Percentiles rank a stretch among this genome's conserved stretches.
phyloP scores from a whole-genome alignment of 441 rosid genomes.

The Adansonia madagascariensis region DNA sequence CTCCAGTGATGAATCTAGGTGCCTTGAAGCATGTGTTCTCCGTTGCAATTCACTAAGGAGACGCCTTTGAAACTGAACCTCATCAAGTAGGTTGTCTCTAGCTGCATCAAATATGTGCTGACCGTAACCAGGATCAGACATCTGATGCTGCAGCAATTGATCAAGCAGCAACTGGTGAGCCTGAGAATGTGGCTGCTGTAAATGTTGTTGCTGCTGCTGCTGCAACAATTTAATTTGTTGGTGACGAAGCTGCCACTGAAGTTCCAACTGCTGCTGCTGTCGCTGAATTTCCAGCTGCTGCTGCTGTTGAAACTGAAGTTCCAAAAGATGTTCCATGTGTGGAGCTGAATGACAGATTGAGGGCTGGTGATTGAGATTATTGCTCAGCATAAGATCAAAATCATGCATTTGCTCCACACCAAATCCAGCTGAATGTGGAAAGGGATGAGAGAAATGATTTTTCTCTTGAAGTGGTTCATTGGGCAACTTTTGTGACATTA shows the following conservation, averaged over 20 bases:
- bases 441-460: conserved; percentile 20
- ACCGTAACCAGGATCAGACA: conserved; percentile 37
- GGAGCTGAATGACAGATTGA: conserved; percentile 43
- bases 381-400: conserved; percentile 18
- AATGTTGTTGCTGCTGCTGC: conserved; percentile 32
- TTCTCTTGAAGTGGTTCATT: conserved; percentile 53
- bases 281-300: conserved; percentile 69
- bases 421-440: conserved; percentile 24
- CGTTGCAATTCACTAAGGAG: conserved; percentile 35
- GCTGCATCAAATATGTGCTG: conserved; percentile 34
- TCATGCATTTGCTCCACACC: conserved; percentile 19
- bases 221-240: conserved; percentile 34
- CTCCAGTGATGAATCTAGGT: conserved; percentile 39
- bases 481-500: conserved; percentile 38
- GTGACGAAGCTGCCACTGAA: conserved; percentile 31
- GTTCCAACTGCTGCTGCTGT: conserved; percentile 35
- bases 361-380: conserved; percentile 28
- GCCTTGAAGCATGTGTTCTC: conserved; percentile 33
- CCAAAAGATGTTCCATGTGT: conserved; percentile 57
- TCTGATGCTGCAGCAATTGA: conserved; percentile 39
- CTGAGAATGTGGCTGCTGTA: conserved; percentile 37
- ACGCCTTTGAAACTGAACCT: conserved; percentile 34
- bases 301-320: conserved; percentile 58
- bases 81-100: conserved; percentile 33
- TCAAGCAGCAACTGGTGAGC: conserved; percentile 34